Evolutionary conservation across 139 green algal species (phyloP), one percentile per base, ranked within the genome.

Genomic region (Chlamydomonas asymmetrica): DNA sequence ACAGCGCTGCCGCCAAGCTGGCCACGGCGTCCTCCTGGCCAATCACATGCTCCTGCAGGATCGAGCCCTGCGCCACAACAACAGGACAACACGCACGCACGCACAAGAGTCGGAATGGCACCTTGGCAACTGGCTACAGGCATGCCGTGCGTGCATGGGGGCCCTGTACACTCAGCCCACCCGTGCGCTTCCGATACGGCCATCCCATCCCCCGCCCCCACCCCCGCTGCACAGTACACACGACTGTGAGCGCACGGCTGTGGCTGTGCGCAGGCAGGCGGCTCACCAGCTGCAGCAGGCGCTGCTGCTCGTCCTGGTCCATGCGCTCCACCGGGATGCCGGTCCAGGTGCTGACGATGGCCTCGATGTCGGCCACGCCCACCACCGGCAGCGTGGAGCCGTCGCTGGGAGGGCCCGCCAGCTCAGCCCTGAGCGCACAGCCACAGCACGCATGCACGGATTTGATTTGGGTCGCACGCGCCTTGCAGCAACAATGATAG

Each of bases 21-120:
- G 92, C 88, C 37, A 99, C 95, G 0, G 96, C 96, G 70, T 93
- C 87, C 40, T 97, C 86, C 82, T 98, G 93, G n/a, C 92, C 92
- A 39, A 91, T 84, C 38, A 91, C 64, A 7, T 72, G 82, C 56
- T 81, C 35, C 40, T 85, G 74, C 35, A 91, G 76, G 9, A 65
- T 43, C 27, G 50, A 23, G 40, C 64, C 57, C 80, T 90, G 84
- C 39, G 64, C 40, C 27, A 62, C 18, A 49, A 20, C 49, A 57
- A n/a, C 4, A 50, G 3, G 66, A 41, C 45, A 7, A 43, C 27
- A 41, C 40, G 60, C 23, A 32, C 23, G 29, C 22, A 66, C 40
- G 60, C 65, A 32, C 63, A 54, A 22, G 34, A n/a, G 37, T 35
- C n/a, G n/a, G n/a, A n/a, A n/a, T n/a, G n/a, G n/a, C n/a, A n/a